Evolutionary conservation across 768 basidiomycete species (phyloP).

Genomic region (Lyophyllum semitale): DNA sequence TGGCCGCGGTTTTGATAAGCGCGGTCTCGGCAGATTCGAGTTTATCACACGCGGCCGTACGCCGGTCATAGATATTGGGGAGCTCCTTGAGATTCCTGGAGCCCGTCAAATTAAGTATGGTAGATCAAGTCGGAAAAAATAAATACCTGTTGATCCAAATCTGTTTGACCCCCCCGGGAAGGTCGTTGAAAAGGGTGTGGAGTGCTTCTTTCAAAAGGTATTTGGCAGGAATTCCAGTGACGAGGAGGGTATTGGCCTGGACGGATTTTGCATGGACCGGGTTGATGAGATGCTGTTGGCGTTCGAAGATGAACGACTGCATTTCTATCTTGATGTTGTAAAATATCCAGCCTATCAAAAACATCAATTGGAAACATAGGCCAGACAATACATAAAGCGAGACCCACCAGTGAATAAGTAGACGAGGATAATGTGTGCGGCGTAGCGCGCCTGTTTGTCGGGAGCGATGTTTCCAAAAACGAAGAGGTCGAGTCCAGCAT

Average conservation of each 20-base stretch:
- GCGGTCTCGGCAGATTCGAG: slow-evolving; percentile 86
- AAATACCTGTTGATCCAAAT: slow-evolving; percentile 89
- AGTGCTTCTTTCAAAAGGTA: slow-evolving; percentile 76
- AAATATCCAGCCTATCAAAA: slow-evolving; percentile 72
- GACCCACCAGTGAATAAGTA: slow-evolving; percentile 78
- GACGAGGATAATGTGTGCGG: slow-evolving; percentile 76
- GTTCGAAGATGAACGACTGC: slow-evolving; percentile 72
- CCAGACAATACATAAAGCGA: background rate
- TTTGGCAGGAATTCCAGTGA: slow-evolving; percentile 84
- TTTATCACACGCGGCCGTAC: slow-evolving; percentile 69
- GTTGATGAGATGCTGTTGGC: slow-evolving; percentile 82
- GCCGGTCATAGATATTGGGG: slow-evolving; percentile 79
- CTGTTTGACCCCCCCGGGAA: slow-evolving; percentile 88
- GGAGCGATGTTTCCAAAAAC: slow-evolving; percentile 78
- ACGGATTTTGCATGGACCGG: slow-evolving; percentile 72
- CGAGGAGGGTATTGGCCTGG: slow-evolving; percentile 87
- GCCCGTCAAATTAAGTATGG: background rate
- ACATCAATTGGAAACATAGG: background rate
- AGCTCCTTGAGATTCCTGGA: slow-evolving; percentile 81
- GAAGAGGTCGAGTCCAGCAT: slow-evolving; percentile 66
- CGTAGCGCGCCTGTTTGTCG: slow-evolving; percentile 57
- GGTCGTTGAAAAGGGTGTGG: slow-evolving; percentile 66
- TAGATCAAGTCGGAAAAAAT: background rate
- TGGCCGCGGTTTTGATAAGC: slow-evolving; percentile 74
- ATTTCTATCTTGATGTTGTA: slow-evolving; percentile 84